Evolutionary conservation across 2,329 filamentous ascomycete species (phyloP).

Genomic region (Talaromyces funiculosus): DNA sequence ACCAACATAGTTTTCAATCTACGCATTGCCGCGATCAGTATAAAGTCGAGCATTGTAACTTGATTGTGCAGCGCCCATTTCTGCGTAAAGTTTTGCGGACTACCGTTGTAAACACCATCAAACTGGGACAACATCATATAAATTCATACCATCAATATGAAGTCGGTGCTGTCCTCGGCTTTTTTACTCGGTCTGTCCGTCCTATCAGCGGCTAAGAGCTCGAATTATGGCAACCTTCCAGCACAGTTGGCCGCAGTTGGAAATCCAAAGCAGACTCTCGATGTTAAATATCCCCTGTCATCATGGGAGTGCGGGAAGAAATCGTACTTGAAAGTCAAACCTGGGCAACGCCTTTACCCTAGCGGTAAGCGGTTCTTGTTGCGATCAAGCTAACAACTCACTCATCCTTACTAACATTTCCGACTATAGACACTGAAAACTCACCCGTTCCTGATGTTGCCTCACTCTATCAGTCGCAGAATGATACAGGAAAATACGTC

Average conservation of each 20-base stretch:
- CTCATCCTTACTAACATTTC: too few relatives aligned
- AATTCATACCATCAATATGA: not conserved
- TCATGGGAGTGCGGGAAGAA: constrained; percentile 3
- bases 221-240: not conserved
- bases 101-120: not conserved
- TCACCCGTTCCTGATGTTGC: not conserved
- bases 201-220: not conserved
- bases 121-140: not conserved
- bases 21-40: not conserved
- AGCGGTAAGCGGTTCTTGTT: not conserved
- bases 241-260: not conserved
- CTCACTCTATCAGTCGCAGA: not conserved
- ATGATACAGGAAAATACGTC: constrained; percentile 1
- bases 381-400: too few relatives aligned
- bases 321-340: not conserved
- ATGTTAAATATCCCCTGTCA: not conserved
- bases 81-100: not conserved
- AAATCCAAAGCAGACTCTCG: not conserved
- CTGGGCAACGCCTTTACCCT: not conserved
- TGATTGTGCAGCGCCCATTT: not conserved
- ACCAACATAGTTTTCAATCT: not conserved
- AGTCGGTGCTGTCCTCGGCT: not conserved
- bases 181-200: not conserved
- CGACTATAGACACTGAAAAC: not conserved
- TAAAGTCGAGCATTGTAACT: not conserved